Evolutionary conservation across 345 rosid genomes (phyloP).

Genomic region (Salix caprea): DNA sequence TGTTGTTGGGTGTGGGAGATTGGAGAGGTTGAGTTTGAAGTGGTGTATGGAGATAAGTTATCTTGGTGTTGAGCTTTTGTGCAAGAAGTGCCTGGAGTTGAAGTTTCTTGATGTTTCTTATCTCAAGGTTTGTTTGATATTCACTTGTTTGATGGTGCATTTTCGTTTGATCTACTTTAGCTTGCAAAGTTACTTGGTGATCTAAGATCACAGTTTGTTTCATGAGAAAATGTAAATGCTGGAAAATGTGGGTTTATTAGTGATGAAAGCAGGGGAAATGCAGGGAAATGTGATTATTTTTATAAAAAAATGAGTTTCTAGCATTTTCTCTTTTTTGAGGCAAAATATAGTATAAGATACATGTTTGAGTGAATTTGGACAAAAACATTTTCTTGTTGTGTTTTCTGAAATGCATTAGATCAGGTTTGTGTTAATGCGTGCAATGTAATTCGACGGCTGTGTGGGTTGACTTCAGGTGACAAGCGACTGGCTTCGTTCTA

Average conservation of each 20-base stretch:
- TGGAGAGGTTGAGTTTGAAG: conserved; percentile 76
- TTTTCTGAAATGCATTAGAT: neutral
- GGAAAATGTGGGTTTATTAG: neutral
- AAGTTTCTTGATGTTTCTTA: conserved; percentile 73
- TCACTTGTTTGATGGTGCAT: neutral
- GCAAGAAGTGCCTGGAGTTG: conserved; percentile 62
- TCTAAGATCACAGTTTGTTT: neutral
- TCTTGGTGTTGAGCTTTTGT: conserved; percentile 75
- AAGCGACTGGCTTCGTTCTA: conserved; percentile 57
- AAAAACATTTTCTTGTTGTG: neutral
- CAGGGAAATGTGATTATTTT: neutral
- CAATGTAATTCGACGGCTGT: conserved; percentile 4
- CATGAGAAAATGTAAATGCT: neutral
- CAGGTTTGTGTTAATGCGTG: neutral
- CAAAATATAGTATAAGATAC: neutral
- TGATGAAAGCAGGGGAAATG: neutral
- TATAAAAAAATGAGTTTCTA: neutral
- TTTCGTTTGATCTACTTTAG: neutral
- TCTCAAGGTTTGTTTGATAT: conserved; percentile 56
- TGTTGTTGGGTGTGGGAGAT: conserved; percentile 53
- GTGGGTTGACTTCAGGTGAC: conserved; percentile 51
- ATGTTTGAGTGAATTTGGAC: neutral
- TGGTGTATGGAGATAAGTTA: conserved; percentile 95
- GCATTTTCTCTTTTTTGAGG: neutral
- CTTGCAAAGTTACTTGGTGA: neutral